Percentiles rank a stretch among this genome's conserved stretches.
phyloP scores from a whole-genome alignment of 2,329 filamentous ascomycete genomes.

The Thelonectria olida region DNA sequence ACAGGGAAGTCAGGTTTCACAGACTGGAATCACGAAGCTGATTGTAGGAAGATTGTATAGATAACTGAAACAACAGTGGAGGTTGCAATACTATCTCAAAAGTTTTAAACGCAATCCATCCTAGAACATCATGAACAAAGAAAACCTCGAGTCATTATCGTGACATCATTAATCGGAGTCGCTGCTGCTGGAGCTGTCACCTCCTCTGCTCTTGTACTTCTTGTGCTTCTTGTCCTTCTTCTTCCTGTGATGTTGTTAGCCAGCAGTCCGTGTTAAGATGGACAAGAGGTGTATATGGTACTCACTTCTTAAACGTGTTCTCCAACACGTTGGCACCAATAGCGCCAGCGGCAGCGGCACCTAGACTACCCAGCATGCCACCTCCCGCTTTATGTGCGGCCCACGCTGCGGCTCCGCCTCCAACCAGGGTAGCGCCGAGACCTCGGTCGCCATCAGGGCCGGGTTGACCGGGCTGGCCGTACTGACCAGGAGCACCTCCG shows the following conservation, averaged over 20 bases:
- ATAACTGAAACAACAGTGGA: too few relatives aligned
- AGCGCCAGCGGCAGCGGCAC: conserved; percentile 61
- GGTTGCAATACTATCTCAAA: too few relatives aligned
- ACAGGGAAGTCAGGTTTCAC: too few relatives aligned
- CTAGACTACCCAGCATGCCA: conserved; percentile 60
- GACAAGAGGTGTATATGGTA: too few relatives aligned
- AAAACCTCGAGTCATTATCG: conserved; percentile 7
- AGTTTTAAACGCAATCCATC: not conserved
- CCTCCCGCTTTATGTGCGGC: conserved; percentile 63
- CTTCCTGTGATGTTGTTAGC: conserved; percentile 34
- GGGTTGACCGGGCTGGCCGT: conserved; percentile 40
- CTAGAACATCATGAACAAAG: not conserved
- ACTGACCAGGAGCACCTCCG: conserved; percentile 35
- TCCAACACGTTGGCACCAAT: conserved; percentile 64
- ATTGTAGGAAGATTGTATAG: not conserved
- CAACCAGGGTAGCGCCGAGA: conserved; percentile 62
- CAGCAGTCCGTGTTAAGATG: not conserved
- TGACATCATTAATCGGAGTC: conserved; percentile 39
- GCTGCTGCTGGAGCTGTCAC: conserved; percentile 34
- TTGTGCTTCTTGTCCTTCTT: conserved; percentile 47
- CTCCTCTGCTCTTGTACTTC: conserved; percentile 36
- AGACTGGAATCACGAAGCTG: too few relatives aligned
- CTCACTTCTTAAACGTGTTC: conserved; percentile 49
- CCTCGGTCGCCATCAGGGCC: conserved; percentile 60
- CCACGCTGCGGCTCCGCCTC: conserved; percentile 63